Conservation (phyloP, 192 early-diverging fungal genomes). For the Coemansia sp. region DNA sequence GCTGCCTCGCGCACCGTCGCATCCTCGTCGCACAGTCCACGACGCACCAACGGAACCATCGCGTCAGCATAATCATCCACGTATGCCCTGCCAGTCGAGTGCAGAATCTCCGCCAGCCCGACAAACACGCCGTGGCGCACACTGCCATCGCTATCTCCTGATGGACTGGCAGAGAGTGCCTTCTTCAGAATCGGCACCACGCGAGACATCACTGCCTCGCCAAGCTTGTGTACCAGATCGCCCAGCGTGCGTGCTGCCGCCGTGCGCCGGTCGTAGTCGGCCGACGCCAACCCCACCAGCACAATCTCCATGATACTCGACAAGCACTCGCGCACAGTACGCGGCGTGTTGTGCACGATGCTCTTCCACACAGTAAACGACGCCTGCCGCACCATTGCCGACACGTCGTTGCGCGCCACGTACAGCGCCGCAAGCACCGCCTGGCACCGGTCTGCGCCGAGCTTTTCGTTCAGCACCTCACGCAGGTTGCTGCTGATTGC, state of each 20-base stretch:
- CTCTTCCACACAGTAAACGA: constrained; percentile 93
- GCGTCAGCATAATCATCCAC: constrained; percentile 82
- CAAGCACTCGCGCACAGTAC: constrained; percentile 94
- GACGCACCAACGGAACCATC: constrained; percentile 79
- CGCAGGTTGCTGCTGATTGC: constrained; percentile 40
- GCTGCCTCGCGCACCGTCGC: constrained; percentile 89
- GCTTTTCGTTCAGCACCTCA: constrained; percentile 65
- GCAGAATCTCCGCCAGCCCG: constrained; percentile 90
- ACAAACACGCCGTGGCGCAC: constrained; percentile 88
- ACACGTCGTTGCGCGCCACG: constrained; percentile 84
- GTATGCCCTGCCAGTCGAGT: constrained; percentile 74
- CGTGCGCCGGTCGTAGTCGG: constrained; percentile 75
- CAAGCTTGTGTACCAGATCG: constrained; percentile 93
- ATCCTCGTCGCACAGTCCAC: constrained; percentile 83
- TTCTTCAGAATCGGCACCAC: constrained; percentile 90
- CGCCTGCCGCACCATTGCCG: constrained; percentile 82
- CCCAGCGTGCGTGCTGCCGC: constrained; percentile 89
- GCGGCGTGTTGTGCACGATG: constrained; percentile 93
- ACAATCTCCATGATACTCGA: constrained; percentile 89
- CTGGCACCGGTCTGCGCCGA: constrained; percentile 85
- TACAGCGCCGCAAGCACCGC: constrained; percentile 87
- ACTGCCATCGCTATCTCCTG: constrained; percentile 48
- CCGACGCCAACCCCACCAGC: constrained; percentile 73
- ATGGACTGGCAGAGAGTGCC: constrained; percentile 56
- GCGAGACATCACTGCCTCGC: constrained; percentile 82